These are phyloP conservation scores for Boletus vinaceobasis DNA, from an alignment of 768 basidiomycete species.

Conservation along the genomic window DNA sequence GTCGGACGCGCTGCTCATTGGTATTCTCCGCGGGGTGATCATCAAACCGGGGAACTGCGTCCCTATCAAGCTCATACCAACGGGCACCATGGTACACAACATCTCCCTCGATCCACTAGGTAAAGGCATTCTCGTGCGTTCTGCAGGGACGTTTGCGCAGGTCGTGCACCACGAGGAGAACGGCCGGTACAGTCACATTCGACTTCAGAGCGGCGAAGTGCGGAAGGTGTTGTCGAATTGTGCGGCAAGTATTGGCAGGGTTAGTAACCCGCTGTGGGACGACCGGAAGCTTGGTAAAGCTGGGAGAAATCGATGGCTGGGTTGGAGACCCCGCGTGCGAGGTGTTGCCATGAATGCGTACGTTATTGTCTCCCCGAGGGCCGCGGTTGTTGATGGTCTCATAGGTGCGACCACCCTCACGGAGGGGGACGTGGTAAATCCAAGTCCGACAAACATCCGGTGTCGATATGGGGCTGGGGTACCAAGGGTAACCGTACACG, in stretches of 20 bases:
- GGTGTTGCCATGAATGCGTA: conserved; percentile 98
- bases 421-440: conserved; percentile 98
- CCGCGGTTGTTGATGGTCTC: background rate
- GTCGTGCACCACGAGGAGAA: conserved; percentile 74
- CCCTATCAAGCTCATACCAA: conserved; percentile 85
- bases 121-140: conserved; percentile 78
- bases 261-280: conserved; percentile 91
- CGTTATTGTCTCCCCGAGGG: conserved; percentile 21
- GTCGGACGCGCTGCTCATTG: conserved; percentile 68
- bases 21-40: conserved; percentile 78
- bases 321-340: conserved; percentile 78
- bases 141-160: conserved; percentile 84
- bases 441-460: conserved; percentile 93
- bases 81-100: conserved; percentile 87
- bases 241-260: conserved; percentile 85
- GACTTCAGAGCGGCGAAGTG: conserved; percentile 90
- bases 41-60: conserved; percentile 92
- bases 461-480: conserved; percentile 89
- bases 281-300: conserved; percentile 86
- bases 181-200: conserved; percentile 75
- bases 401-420: conserved; percentile 86
- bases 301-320: conserved; percentile 84
- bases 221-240: conserved; percentile 79
- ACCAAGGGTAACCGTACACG: conserved; percentile 92
- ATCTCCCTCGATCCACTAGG: conserved; percentile 74